These are phyloP conservation scores for Kodamaea suecica DNA, from an alignment of 1,139 yeast genomes.

Conservation along the genomic window DNA sequence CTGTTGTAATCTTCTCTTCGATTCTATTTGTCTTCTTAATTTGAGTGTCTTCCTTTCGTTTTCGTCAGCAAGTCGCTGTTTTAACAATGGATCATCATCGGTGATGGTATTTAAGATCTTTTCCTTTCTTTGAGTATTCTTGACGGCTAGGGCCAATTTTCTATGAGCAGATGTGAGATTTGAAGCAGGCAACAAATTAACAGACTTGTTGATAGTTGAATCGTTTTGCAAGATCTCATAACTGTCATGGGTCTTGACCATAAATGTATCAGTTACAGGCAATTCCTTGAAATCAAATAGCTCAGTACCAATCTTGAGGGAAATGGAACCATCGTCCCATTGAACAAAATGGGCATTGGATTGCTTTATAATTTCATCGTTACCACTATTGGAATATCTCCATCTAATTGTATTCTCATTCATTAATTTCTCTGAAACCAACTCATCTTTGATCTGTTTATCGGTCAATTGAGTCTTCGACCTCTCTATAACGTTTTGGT, in stretches of 20 bases:
- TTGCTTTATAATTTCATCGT: slow-evolving; percentile 68
- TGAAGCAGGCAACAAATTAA: slow-evolving; percentile 84
- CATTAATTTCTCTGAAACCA: slow-evolving; percentile 49
- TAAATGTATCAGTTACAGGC: slow-evolving; percentile 68
- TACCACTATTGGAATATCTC: slow-evolving; percentile 75
- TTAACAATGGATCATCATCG: slow-evolving; percentile 81
- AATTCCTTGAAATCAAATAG: slow-evolving; percentile 72
- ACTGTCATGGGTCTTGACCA: slow-evolving; percentile 69
- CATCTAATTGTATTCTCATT: slow-evolving; percentile 88
- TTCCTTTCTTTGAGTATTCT: slow-evolving; percentile 59
- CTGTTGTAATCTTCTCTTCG: slow-evolving; percentile 50
- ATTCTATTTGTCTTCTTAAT: slow-evolving; percentile 63
- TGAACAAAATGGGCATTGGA: slow-evolving; percentile 86
- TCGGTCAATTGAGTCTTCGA: slow-evolving; percentile 29
- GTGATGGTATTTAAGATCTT: slow-evolving; percentile 66
- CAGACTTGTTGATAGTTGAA: slow-evolving; percentile 46
- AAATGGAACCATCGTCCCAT: slow-evolving; percentile 91
- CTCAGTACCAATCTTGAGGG: slow-evolving; percentile 84
- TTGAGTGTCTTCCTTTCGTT: slow-evolving; percentile 69
- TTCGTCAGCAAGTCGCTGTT: slow-evolving; percentile 78
- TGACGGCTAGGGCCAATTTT: slow-evolving; percentile 74
- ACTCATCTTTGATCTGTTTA: slow-evolving; percentile 40
- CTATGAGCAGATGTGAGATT: slow-evolving; percentile 79
- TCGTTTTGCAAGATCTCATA: slow-evolving; percentile 68
- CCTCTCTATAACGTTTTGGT: slow-evolving; percentile 46